A percentile compares a stretch with the other conserved stretches of the same genome.
phyloP scores from a whole-genome alignment of 305 asterid genomes.

The Solanum chacoense region DNA sequence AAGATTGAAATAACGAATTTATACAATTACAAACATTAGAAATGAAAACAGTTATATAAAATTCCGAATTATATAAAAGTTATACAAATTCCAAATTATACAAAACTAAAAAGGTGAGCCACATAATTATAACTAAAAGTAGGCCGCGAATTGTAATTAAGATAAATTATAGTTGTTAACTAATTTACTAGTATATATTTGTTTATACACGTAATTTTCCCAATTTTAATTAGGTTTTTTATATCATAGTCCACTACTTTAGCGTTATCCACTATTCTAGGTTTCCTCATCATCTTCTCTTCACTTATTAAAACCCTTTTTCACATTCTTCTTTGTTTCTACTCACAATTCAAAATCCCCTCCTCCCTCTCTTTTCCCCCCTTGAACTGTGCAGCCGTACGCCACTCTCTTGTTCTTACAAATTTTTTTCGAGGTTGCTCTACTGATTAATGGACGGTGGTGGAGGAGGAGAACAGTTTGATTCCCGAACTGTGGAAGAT shows the following conservation, averaged over 20 bases:
- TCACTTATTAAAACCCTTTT: neutral
- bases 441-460: constrained; percentile 18
- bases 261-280: neutral
- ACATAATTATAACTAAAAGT: too few species aligned
- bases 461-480: constrained; percentile 8
- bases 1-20: too few species aligned
- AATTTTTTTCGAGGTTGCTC: neutral
- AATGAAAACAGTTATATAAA: too few species aligned
- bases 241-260: neutral
- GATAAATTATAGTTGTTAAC: too few species aligned
- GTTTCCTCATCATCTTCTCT: neutral
- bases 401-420: neutral
- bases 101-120: too few species aligned
- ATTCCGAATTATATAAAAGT: too few species aligned
- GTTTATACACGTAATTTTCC: too few species aligned
- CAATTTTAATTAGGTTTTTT: neutral
- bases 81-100: too few species aligned
- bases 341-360: neutral
- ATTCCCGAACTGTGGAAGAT: constrained; percentile 9
- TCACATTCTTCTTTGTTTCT: neutral
- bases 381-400: neutral
- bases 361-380: neutral
- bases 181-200: too few species aligned
- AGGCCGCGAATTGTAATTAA: too few species aligned
- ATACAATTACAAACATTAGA: too few species aligned